These are phyloP conservation scores for Talaromyces verruculosus DNA, from an alignment of 2,329 filamentous ascomycete species.

Conservation along the genomic window DNA sequence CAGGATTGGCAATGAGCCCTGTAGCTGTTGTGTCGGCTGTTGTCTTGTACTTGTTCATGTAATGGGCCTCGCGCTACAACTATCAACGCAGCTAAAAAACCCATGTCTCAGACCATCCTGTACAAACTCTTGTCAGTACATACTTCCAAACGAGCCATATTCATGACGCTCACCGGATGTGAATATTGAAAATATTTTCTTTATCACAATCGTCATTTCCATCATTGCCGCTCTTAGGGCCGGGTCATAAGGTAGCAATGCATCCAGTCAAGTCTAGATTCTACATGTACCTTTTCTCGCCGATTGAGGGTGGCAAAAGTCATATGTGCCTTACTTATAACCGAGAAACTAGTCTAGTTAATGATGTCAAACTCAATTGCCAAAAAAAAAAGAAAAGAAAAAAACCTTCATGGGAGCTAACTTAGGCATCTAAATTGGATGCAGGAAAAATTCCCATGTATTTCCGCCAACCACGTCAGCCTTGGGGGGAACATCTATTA, in stretches of 20 bases:
- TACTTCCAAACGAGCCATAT: not conserved
- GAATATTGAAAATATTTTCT: not conserved
- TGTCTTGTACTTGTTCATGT: slow-evolving; percentile 8
- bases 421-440: not conserved
- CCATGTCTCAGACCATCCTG: not conserved
- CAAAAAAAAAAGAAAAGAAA: not conserved
- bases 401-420: not conserved
- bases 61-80: not conserved
- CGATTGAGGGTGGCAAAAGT: not conserved
- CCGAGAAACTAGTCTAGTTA: not conserved
- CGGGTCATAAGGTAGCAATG: not conserved
- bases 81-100: not conserved
- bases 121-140: not conserved
- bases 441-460: not conserved
- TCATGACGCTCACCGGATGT: not conserved
- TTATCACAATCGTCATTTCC: not conserved
- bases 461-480: not conserved
- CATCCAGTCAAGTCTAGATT: not conserved
- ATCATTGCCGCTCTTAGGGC: not conserved
- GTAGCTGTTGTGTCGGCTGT: not conserved
- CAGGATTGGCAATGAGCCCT: not conserved
- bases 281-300: not conserved
- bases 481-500: not conserved
- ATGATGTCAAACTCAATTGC: slow-evolving; percentile 6
- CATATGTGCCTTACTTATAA: not conserved